Evolutionary conservation across 1,139 yeast genomes (phyloP).

Genomic region (Saccharomycopsis hybrid): DNA sequence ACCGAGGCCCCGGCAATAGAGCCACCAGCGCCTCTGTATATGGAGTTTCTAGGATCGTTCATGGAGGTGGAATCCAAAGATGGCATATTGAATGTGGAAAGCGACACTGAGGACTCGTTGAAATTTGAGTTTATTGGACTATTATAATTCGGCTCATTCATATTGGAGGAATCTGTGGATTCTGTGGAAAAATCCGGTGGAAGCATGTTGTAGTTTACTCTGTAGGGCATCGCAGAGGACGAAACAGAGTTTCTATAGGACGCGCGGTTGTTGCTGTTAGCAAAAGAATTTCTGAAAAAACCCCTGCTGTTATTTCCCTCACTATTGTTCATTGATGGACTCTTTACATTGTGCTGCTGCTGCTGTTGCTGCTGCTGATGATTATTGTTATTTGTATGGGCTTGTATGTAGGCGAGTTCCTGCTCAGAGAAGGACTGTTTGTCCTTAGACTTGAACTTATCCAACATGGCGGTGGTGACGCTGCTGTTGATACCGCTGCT

Average conservation of each 20-base stretch:
- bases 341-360: too few species aligned
- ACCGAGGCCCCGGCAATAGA: conserved; percentile 20
- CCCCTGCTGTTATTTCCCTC: conserved; percentile 1
- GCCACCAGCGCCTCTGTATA: conserved; percentile 21
- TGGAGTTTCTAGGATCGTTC: conserved; percentile 18
- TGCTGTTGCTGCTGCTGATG: too few species aligned
- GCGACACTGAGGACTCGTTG: conserved; percentile 21
- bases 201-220: conserved; percentile 7
- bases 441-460: conserved; percentile 19
- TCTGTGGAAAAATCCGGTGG: conserved; percentile 14
- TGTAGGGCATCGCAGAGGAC: conserved; percentile 4
- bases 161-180: conserved; percentile 16
- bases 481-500: too few species aligned
- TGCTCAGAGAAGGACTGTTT: conserved; percentile 17
- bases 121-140: conserved; percentile 21
- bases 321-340: not conserved
- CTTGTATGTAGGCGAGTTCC: conserved; percentile 15
- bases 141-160: conserved; percentile 17
- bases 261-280: conserved; percentile 2
- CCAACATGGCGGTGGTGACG: conserved; percentile 16
- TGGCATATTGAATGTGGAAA: conserved; percentile 21
- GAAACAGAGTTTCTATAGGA: conserved; percentile 3
- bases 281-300: conserved; percentile 8
- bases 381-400: conserved; percentile 7
- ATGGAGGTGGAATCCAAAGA: conserved; percentile 20